Evolutionary conservation across 2,329 filamentous ascomycete genomes (phyloP), one percentile per base, ranked within the genome.

Genomic region (Aspergillus sp.): DNA sequence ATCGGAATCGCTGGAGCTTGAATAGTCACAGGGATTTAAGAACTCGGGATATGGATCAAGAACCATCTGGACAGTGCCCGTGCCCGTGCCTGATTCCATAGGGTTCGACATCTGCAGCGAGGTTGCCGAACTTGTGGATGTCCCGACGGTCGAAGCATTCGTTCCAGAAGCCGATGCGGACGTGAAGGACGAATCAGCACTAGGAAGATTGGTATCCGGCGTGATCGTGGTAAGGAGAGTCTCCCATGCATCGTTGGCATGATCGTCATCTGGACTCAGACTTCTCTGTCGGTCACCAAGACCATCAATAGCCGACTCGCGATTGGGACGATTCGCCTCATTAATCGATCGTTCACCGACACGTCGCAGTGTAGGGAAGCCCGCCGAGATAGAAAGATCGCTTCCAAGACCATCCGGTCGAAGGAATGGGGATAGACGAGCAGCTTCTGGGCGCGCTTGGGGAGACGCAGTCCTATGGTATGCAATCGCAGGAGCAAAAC

Each of bases 271-370:
- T 5, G 89, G 88, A 71, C 89, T 92, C n/a, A 91, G 78, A 74
- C 92, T 96, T 67, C 92, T 87, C 64, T 91, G 86, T 60, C 92
- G 89, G 75, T 96, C 92, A 39, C 92, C 92, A 15, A 96, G 83
- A 3, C 92, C 92, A 74, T 96, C 88, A 1, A 89, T 64, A 54
- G 61, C 58, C 13, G 71, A 57, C 17, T 68, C 69, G 5, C 63
- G 66, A 47, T 57, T 60, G 19, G 67, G 41, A 50, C 66, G 62
- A 25, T 56, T 65, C 44, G 65, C 63, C 36, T 68, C 67, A 38
- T 67, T 68, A 21, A 70, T 66, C 27, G 70, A 70, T 38, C 73
- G 71, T 63, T 76, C 71, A 36, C 73, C 72, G 58, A 77, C 71
- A 32, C 76, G 71, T 47, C 73, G 69, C 32, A 72, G 57, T 27